A percentile compares a stretch with the other conserved stretches of the same genome.
Conservation (phyloP, 805 yeast species). For the Yamadazyma kitorensis region DNA sequence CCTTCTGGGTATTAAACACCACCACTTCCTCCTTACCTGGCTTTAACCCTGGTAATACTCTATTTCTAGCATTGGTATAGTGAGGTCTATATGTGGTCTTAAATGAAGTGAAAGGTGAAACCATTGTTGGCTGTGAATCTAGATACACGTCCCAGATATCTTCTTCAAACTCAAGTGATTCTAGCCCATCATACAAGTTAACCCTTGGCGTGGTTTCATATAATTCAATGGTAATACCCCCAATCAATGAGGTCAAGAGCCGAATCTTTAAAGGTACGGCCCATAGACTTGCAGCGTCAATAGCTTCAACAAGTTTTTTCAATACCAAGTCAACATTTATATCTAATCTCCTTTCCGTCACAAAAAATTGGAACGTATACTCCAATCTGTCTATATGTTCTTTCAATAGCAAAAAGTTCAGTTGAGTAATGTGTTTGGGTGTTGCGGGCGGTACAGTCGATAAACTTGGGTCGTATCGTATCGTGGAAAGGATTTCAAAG, state of each 20-base stretch:
- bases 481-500: conserved; percentile 64
- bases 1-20: conserved; percentile 51
- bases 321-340: conserved; percentile 44
- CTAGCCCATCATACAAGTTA: conserved; percentile 31
- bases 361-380: conserved; percentile 52
- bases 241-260: conserved; percentile 26
- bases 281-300: conserved; percentile 20
- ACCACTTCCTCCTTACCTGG: conserved; percentile 67
- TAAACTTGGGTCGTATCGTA: conserved; percentile 71
- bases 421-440: conserved; percentile 20
- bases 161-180: conserved; percentile 8
- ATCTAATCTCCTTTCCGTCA: conserved; percentile 18
- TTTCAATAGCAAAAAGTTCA: conserved; percentile 57
- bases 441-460: conserved; percentile 24
- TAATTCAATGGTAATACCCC: conserved; percentile 29
- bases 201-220: conserved; percentile 23
- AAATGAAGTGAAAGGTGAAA: conserved; percentile 76
- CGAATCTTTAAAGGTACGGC: conserved; percentile 27
- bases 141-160: conserved; percentile 58
- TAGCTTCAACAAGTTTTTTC: conserved; percentile 23
- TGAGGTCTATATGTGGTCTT: conserved; percentile 75
- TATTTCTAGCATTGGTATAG: conserved; percentile 59
- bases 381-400: conserved; percentile 63
- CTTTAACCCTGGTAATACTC: conserved; percentile 38
- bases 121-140: conserved; percentile 49